Percentiles rank a stretch among this genome's conserved stretches.
These are phyloP conservation scores for Cladorrhinum sp. DNA, from an alignment of 2,329 filamentous ascomycete species.

Conservation along the genomic window DNA sequence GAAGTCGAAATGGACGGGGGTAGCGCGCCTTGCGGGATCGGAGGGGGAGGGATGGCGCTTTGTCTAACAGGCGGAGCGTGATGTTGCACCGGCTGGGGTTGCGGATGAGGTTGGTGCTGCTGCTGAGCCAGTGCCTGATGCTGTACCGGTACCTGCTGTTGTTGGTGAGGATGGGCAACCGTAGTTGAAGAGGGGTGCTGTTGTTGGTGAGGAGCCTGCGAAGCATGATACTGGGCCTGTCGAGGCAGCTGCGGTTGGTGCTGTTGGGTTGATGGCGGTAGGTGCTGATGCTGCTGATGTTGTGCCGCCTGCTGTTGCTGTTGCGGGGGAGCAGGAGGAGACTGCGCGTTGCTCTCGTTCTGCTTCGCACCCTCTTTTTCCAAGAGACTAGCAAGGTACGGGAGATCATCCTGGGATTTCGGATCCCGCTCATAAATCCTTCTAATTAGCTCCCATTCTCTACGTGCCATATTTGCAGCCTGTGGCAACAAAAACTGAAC, in stretches of 20 bases:
- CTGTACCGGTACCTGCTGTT: constrained; percentile 10
- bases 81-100: constrained; percentile 9
- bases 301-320: constrained; percentile 17
- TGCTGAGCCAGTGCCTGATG: background rate
- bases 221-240: background rate
- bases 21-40: constrained; percentile 18
- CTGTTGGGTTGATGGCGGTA: background rate
- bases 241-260: constrained; percentile 7
- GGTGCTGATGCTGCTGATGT: constrained; percentile 8
- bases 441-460: constrained; percentile 71
- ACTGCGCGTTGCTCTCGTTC: background rate
- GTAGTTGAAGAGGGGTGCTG: background rate
- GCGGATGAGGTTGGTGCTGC: constrained; percentile 4
- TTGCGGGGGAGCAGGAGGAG: constrained; percentile 4
- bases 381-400: constrained; percentile 53
- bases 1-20: background rate
- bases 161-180: constrained; percentile 2
- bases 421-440: constrained; percentile 65
- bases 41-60: constrained; percentile 27
- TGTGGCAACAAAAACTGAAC: constrained; percentile 68
- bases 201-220: background rate
- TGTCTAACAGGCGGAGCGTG: constrained; percentile 17
- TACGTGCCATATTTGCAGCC: constrained; percentile 63
- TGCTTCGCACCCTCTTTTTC: constrained; percentile 43
- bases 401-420: constrained; percentile 60